These are phyloP conservation scores for Candida frijolesensis DNA, from an alignment of 1,139 yeast species.

Conservation along the genomic window DNA sequence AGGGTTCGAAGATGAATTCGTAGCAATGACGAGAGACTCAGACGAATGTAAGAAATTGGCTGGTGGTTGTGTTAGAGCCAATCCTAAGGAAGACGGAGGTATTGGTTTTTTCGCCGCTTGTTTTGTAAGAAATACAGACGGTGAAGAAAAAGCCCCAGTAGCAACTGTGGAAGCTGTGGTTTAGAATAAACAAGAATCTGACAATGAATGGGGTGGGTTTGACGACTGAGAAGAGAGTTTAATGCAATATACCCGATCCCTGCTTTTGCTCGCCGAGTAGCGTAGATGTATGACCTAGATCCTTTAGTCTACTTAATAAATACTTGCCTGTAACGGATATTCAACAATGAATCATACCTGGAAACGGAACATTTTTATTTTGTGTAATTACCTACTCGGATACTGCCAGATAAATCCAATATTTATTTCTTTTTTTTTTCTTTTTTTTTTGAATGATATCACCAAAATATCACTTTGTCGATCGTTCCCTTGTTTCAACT, in stretches of 20 bases:
- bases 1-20: slow-evolving; percentile 72
- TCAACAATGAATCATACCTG: background rate
- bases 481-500: background rate
- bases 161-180: slow-evolving; percentile 18
- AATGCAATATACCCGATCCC: background rate
- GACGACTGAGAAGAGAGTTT: slow-evolving; percentile 6
- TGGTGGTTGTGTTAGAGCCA: slow-evolving; percentile 82
- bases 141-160: background rate
- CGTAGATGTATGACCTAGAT: background rate
- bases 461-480: background rate
- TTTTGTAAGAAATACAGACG: slow-evolving; percentile 41
- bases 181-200: slow-evolving; percentile 8
- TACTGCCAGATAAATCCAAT: background rate
- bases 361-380: background rate
- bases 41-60: slow-evolving; percentile 58
- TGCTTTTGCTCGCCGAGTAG: no score
- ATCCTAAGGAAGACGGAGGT: slow-evolving; percentile 91
- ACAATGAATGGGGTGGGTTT: slow-evolving; percentile 21
- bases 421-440: background rate
- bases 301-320: background rate
- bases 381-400: background rate
- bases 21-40: slow-evolving; percentile 47
- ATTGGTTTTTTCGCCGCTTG: slow-evolving; percentile 96
- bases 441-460: background rate
- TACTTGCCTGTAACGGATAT: slow-evolving; percentile 1